Evolutionary conservation across 176 grass and related monocot species (phyloP), one percentile per base, ranked within the genome.

Genomic region (Phyllostachys edulis): DNA sequence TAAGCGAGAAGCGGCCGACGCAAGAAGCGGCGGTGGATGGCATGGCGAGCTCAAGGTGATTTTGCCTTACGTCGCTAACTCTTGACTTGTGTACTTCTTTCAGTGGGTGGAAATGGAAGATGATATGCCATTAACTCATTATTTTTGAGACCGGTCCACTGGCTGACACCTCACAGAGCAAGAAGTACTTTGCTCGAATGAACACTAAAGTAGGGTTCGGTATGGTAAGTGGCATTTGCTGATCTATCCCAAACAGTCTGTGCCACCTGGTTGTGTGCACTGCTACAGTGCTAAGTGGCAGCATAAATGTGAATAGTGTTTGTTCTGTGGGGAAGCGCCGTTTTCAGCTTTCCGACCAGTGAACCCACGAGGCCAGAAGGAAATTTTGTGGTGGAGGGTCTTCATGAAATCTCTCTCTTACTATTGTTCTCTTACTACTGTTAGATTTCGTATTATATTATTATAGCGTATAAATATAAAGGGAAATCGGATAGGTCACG

Each of bases 71-170:
- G 47, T 65, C 76, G 75, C 24, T 18, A 64, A 45, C 42, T 78
- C 51, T 72, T 40, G 44, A 62, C 73, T 66, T 86, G 24, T 52
- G 21, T 29, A 81, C 80, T 98, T 82, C 83, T 98, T 70, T 95
- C 91, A 12, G 91, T 95, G 57, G 96, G 91, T 63, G 96, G 93
- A 87, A 98, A 98, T 88, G 93, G 96, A 87, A 98, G 83, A 80
- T 85, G 91, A 42, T 98, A 93, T 71, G 91, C 93, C 85, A 39
- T 98, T 77, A 95, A n/a, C n/a, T 29, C 29, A 29, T 29, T 29
- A 29, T 29, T 95, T 82, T 98, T 77, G 96, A 98, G 83, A 81
- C 91, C 82, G 96, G 96, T 72, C 96, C 96, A 44, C 63, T 95
- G 42, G 91, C 91, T 77, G 93, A 29, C 29, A 98, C 93, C 42